Percentiles rank a stretch among this genome's conserved stretches.
Conservation (phyloP, 805 yeast genomes). For the Lipomyces orientalis region DNA sequence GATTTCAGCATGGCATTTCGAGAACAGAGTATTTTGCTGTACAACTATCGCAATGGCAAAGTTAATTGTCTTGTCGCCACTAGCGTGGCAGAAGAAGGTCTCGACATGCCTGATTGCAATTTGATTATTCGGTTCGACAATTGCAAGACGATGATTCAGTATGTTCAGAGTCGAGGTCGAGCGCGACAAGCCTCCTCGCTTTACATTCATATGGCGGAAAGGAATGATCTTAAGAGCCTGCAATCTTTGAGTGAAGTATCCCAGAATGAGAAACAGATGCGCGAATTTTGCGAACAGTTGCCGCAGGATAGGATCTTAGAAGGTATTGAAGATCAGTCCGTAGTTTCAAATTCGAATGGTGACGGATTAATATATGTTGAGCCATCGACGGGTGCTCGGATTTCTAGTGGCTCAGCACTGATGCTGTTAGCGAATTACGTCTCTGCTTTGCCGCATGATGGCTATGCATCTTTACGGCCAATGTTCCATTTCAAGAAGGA, state of each 20-base stretch:
- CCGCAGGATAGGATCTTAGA: slow-evolving; percentile 7
- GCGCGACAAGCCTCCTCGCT: slow-evolving; percentile 18
- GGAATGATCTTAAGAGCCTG: background rate
- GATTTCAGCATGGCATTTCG: slow-evolving; percentile 19
- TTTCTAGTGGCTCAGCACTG: slow-evolving; percentile 9
- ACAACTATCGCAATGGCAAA: slow-evolving; percentile 13
- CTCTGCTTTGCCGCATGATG: slow-evolving; percentile 9
- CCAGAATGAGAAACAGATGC: slow-evolving; percentile 8
- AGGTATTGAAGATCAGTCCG: background rate
- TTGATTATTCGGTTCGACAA: slow-evolving; percentile 21
- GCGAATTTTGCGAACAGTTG: slow-evolving; percentile 5
- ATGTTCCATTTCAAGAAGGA: slow-evolving; percentile 6
- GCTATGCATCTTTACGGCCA: slow-evolving; percentile 6
- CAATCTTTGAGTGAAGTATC: background rate
- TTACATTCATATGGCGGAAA: slow-evolving; percentile 12
- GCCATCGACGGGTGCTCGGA: slow-evolving; percentile 15
- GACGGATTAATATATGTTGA: slow-evolving; percentile 6
- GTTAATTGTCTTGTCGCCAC: slow-evolving; percentile 24
- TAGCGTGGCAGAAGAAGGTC: slow-evolving; percentile 30
- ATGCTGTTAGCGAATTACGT: slow-evolving; percentile 11
- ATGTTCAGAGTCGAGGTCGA: slow-evolving; percentile 26
- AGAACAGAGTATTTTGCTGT: slow-evolving; percentile 15
- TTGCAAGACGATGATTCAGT: slow-evolving; percentile 16
- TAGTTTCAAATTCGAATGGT: background rate
- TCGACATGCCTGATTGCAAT: slow-evolving; percentile 29